Evolutionary conservation across 2,329 filamentous ascomycete species (phyloP).

Genomic region (Fusarium austroafricanum): DNA sequence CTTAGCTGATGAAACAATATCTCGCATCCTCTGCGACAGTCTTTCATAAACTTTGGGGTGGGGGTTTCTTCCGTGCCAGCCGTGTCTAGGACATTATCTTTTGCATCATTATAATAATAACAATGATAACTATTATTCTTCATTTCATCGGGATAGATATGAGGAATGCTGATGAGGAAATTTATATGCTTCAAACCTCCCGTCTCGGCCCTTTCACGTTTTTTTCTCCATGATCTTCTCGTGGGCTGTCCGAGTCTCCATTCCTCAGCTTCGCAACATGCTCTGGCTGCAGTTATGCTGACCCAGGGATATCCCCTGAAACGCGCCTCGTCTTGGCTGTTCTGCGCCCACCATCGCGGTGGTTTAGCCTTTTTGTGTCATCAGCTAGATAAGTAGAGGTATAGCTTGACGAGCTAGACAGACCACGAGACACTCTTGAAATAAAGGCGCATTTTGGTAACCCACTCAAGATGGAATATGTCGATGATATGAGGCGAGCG

Average conservation of each 20-base stretch:
- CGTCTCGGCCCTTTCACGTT: constrained; percentile 15
- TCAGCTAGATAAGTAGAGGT: constrained; percentile 30
- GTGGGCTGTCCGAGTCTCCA: constrained; percentile 29
- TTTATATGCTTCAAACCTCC: constrained; percentile 4
- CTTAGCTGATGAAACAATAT: constrained; percentile 31
- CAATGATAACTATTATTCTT: neutral
- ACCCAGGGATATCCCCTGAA: constrained; percentile 46
- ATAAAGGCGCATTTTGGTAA: constrained; percentile 35
- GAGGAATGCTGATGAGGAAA: constrained; percentile 33
- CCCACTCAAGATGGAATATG: constrained; percentile 5
- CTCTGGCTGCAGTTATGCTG: constrained; percentile 15
- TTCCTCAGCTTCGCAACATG: constrained; percentile 41
- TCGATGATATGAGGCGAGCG: constrained; percentile 23
- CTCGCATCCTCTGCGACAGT: constrained; percentile 15
- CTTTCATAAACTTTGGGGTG: constrained; percentile 12
- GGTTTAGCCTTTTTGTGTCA: constrained; percentile 33
- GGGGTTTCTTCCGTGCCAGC: constrained; percentile 17
- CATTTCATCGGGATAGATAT: neutral
- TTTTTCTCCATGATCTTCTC: neutral
- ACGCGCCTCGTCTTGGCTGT: constrained; percentile 41
- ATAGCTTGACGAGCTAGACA: constrained; percentile 26
- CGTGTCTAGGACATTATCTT: constrained; percentile 1
- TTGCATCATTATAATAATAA: neutral
- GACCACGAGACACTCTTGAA: constrained; percentile 43
- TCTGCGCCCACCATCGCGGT: constrained; percentile 31